Conservation (phyloP, 1,284 basidiomycete species). For the Leccinum subspadiceum region DNA sequence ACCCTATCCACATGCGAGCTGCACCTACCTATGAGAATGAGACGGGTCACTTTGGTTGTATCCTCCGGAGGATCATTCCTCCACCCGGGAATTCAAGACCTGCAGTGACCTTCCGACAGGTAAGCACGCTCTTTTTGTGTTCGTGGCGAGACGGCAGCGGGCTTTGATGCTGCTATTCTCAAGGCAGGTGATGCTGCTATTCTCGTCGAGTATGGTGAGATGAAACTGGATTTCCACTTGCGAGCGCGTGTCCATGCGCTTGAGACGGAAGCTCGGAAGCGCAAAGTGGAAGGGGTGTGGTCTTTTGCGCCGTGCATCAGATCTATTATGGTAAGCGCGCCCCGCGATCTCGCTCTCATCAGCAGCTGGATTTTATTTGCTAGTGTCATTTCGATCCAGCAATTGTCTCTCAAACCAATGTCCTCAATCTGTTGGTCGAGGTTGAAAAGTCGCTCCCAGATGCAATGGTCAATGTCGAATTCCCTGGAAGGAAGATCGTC, state of each 20-base stretch:
- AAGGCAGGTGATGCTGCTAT: constrained; percentile 59
- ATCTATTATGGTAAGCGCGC: constrained; percentile 46
- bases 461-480: constrained; percentile 41
- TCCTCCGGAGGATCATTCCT: constrained; percentile 16
- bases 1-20: not conserved
- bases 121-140: constrained; percentile 13
- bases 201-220: constrained; percentile 56
- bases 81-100: constrained; percentile 19
- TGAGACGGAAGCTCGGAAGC: constrained; percentile 40
- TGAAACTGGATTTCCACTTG: constrained; percentile 48
- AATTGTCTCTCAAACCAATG: constrained; percentile 37
- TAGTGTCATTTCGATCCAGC: constrained; percentile 53
- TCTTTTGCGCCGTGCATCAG: constrained; percentile 56
- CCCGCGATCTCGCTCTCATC: not conserved
- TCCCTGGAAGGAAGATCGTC: constrained; percentile 52
- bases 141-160: not conserved
- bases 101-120: constrained; percentile 45
- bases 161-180: not conserved
- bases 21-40: not conserved
- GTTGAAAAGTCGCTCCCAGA: constrained; percentile 40
- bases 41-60: not conserved
- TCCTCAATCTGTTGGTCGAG: constrained; percentile 31
- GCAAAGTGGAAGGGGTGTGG: constrained; percentile 38
- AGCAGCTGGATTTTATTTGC: not conserved
- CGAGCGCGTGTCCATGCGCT: constrained; percentile 58